Conservation (phyloP, 2,329 filamentous ascomycete genomes). For the Mycosphaerella arachidis region DNA sequence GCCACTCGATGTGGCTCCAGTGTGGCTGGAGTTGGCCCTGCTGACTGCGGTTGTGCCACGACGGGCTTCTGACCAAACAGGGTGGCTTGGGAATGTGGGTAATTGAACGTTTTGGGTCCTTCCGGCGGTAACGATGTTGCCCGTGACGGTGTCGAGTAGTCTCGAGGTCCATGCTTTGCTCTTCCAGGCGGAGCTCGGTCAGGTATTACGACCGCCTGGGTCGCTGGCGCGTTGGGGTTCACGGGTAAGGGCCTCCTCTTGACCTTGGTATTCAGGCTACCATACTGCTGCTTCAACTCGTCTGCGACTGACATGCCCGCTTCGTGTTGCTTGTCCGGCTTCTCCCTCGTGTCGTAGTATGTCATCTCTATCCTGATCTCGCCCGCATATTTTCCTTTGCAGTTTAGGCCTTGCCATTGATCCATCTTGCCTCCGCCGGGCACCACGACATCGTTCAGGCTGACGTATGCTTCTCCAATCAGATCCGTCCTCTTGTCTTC, state of each 20-base stretch:
- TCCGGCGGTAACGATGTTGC: constrained; percentile 27
- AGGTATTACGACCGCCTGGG: constrained; percentile 26
- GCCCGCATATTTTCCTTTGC: constrained; percentile 90
- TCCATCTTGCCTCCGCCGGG: constrained; percentile 89
- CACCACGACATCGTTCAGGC: constrained; percentile 73
- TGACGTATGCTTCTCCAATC: constrained; percentile 90
- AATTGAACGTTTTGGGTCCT: constrained; percentile 17
- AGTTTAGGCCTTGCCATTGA: constrained; percentile 82
- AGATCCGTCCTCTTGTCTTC: constrained; percentile 97
- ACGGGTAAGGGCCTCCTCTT: constrained; percentile 81
- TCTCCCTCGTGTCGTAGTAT: constrained; percentile 85
- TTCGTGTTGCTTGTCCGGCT: constrained; percentile 62
- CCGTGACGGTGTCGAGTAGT: constrained; percentile 23
- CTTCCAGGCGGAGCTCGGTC: constrained; percentile 24
- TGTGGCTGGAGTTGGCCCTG: constrained; percentile 6
- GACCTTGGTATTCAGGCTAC: constrained; percentile 40
- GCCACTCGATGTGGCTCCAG: constrained; percentile 3
- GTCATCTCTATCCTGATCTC: constrained; percentile 94
- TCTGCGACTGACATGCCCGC: constrained; percentile 40
- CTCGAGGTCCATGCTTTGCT: constrained; percentile 33
- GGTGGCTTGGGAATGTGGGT: constrained; percentile 21
- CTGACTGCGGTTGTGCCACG: background rate
- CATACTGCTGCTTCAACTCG: constrained; percentile 25
- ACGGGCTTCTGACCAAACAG: constrained; percentile 19
- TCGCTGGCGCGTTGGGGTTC: constrained; percentile 55